Percentiles rank a stretch among this genome's conserved stretches.
phyloP scores from a whole-genome alignment of 1,139 yeast species.

The Hansenula lynferdii region DNA sequence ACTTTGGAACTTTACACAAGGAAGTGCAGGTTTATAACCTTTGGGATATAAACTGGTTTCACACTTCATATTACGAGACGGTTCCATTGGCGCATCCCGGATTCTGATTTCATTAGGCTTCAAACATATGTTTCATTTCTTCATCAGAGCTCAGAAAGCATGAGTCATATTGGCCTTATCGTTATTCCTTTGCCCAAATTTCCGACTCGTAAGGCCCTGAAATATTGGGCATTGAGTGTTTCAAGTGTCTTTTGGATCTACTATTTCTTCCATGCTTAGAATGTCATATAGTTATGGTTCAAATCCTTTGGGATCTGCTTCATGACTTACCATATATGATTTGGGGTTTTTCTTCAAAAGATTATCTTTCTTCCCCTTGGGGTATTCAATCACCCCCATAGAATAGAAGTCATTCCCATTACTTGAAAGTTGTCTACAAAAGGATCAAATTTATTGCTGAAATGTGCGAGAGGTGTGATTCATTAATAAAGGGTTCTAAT shows the following conservation, averaged over 20 bases:
- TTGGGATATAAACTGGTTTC: background rate
- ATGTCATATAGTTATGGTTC: background rate
- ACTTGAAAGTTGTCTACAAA: slow-evolving; percentile 11
- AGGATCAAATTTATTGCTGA: slow-evolving; percentile 6
- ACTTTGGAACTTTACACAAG: slow-evolving; percentile 1
- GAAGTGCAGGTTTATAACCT: background rate
- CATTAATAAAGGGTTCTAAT: no score
- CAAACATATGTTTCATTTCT: background rate
- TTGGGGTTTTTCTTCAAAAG: slow-evolving; percentile 15
- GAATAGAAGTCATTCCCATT: slow-evolving; percentile 17
- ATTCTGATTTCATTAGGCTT: background rate
- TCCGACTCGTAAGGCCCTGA: no score
- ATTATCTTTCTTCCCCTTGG: slow-evolving; percentile 12
- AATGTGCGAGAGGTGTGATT: background rate
- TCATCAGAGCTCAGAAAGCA: background rate
- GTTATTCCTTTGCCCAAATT: no score
- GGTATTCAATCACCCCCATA: no score
- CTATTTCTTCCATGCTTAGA: no score
- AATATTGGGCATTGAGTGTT: no score
- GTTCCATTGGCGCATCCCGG: slow-evolving; percentile 6
- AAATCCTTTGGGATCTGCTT: background rate
- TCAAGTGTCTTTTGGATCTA: no score
- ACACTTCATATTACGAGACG: background rate
- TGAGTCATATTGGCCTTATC: no score
- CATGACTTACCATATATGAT: background rate